These are phyloP conservation scores for Leptomonas seymouri DNA, from an alignment of 208 protist genomes.

Conservation along the genomic window DNA sequence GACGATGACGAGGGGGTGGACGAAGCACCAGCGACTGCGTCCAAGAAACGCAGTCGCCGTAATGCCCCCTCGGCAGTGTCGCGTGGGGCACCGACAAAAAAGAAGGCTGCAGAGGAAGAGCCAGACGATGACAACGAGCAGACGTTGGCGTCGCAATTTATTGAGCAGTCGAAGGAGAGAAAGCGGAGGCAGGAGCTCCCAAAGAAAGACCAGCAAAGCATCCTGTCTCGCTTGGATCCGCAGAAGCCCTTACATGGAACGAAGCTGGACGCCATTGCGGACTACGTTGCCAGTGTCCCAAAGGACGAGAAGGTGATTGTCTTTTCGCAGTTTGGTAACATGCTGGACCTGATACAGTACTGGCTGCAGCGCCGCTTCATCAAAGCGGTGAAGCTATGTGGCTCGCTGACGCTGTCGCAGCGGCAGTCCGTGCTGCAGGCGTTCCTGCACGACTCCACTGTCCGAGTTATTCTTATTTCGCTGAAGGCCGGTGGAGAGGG, in stretches of 20 bases:
- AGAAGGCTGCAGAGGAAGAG: constrained; percentile 6
- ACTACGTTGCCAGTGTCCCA: constrained; percentile 78
- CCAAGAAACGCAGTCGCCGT: constrained; percentile 3
- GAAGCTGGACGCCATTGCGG: constrained; percentile 89
- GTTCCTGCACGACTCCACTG: constrained; percentile 79
- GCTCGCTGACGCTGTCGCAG: constrained; percentile 85
- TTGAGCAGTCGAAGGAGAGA: background rate
- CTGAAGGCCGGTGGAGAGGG: constrained; percentile 98
- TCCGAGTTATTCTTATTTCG: constrained; percentile 97
- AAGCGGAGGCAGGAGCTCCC: constrained; percentile 12
- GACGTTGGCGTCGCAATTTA: constrained; percentile 10
- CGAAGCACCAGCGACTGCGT: background rate
- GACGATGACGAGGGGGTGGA: constrained; percentile 6
- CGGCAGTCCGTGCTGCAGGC: constrained; percentile 83
- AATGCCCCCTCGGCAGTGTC: constrained; percentile 2
- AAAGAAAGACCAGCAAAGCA: constrained; percentile 53
- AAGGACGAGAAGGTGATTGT: constrained; percentile 92
- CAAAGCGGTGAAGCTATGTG: constrained; percentile 90
- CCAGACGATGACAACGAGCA: constrained; percentile 9
- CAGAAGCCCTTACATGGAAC: constrained; percentile 83
- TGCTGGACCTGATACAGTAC: constrained; percentile 95
- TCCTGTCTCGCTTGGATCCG: constrained; percentile 76
- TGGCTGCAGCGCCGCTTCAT: constrained; percentile 77
- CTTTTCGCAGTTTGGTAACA: constrained; percentile 97
- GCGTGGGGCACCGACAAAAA: background rate